These are phyloP conservation scores for Pecoramyces ruminantium DNA, from an alignment of 192 early-diverging fungal genomes.

Conservation along the genomic window DNA sequence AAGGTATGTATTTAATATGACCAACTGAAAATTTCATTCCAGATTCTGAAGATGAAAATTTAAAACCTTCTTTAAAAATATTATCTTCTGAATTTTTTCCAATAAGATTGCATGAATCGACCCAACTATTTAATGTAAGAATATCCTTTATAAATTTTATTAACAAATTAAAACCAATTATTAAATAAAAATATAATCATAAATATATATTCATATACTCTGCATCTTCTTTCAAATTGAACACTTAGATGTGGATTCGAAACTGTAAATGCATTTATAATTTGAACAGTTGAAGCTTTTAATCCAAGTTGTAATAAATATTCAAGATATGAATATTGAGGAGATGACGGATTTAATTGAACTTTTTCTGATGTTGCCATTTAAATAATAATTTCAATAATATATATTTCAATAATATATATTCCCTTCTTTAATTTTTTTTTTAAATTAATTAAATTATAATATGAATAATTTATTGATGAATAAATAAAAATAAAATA, in stretches of 20 bases:
- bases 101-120: conserved; percentile 19
- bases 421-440: no score
- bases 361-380: not conserved
- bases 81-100: conserved; percentile 41
- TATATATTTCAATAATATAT: no score
- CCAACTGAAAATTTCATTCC: conserved; percentile 25
- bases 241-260: conserved; percentile 29
- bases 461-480: no score
- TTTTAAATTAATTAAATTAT: no score
- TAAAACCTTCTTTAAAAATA: conserved; percentile 30
- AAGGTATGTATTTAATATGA: not conserved
- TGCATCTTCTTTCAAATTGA: conserved; percentile 32
- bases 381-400: not conserved
- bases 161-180: no score
- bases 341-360: conserved; percentile 16
- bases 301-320: conserved; percentile 35
- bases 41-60: conserved; percentile 14
- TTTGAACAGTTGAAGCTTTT: conserved; percentile 30
- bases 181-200: no score
- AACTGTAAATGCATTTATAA: conserved; percentile 19
- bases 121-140: conserved; percentile 17
- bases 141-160: conserved; percentile 21
- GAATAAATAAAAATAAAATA: no score
- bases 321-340: conserved; percentile 29
- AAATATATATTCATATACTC: conserved; percentile 12